Base-by-base conservation (phyloP, 164 flowering plant genomes). In the Chimonanthus praecox region DNA sequence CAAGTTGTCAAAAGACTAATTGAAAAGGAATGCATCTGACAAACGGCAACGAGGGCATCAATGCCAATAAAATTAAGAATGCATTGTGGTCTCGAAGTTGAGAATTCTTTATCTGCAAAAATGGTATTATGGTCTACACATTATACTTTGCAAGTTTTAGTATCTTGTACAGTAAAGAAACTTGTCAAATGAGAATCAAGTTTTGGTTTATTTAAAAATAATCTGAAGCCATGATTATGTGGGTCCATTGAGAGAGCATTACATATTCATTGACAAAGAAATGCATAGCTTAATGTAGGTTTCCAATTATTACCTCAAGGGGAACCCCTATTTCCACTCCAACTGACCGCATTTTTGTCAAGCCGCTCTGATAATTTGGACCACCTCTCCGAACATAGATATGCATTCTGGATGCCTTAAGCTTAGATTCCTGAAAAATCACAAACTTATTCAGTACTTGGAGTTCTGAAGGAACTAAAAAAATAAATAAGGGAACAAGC, bases 371-470 rank as follows among this genome's bases (percentile, higher is more conserved):
- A 78, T 92, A 94, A 75, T 94, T 94, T 8, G 97, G 98, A 73
- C 98, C 98, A 44, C 98, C 98, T 85, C 98, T 88, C 75, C 98
- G 80, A 71, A 94, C 98, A 76, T 82, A 94, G 20, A 90, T 80
- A 76, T 91, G 89, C 97, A 92, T 92, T 84, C 97, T 86, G 21
- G 98, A 81, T 3, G 97, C 97, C 79, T 94, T 90, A 49, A 88
- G 71, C 74, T 91, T 91, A 63, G 98, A 80, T 80, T 90, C 98
- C 97, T 91, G 67, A 16, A 64, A 71, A 9, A 21, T 16, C 10
- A 51, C 58, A 20, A 20, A 50, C 49, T 11, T 13, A n/a, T 11
- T 44, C 3, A 72, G 6, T 15, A 15, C 4, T 54, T 54, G 16
- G 16, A 54, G 60, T 54, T 54, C 16, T 13, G n/a, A 4, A 18